Percentiles rank a stretch among this genome's conserved stretches.
Evolutionary conservation across 352 stramenopile species (phyloP).

Genomic region (Pythium chondricola): DNA sequence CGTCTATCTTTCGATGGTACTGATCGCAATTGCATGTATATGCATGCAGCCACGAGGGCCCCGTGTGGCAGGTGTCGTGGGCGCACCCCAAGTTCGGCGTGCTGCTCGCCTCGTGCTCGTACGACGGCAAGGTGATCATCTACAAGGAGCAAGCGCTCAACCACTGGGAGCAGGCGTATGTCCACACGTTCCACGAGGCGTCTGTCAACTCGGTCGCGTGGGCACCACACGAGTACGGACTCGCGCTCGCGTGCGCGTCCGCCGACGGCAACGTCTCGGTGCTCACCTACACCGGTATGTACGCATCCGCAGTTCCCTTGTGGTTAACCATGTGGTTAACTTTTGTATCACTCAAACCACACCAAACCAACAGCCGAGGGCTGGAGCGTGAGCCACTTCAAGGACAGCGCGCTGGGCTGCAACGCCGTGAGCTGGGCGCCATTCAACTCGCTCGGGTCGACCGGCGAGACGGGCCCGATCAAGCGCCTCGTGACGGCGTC

Average conservation of each 20-base stretch:
- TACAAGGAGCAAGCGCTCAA: conserved; percentile 92
- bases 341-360: too few species aligned
- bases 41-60: conserved; percentile 87
- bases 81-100: conserved; percentile 97
- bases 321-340: too few species aligned
- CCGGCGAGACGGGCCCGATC: conserved; percentile 35
- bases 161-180: conserved; percentile 93
- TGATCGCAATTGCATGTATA: background rate
- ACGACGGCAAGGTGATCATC: conserved; percentile 97
- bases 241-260: conserved; percentile 91
- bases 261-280: conserved; percentile 94
- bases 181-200: conserved; percentile 83
- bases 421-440: conserved; percentile 97
- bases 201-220: conserved; percentile 95
- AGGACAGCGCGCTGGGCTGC: conserved; percentile 93
- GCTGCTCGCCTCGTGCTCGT: conserved; percentile 95
- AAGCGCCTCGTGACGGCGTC: conserved; percentile 92
- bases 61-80: conserved; percentile 98
- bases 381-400: conserved; percentile 92
- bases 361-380: conserved; percentile 73
- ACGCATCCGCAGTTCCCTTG: too few species aligned
- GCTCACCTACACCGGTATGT: conserved; percentile 71
- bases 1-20: too few species aligned
- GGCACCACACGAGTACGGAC: conserved; percentile 95
- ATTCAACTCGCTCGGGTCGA: conserved; percentile 60